A percentile compares a stretch with the other conserved stretches of the same genome.
phyloP scores from a whole-genome alignment of 2,329 filamentous ascomycete genomes.

The Dothistroma pini region DNA sequence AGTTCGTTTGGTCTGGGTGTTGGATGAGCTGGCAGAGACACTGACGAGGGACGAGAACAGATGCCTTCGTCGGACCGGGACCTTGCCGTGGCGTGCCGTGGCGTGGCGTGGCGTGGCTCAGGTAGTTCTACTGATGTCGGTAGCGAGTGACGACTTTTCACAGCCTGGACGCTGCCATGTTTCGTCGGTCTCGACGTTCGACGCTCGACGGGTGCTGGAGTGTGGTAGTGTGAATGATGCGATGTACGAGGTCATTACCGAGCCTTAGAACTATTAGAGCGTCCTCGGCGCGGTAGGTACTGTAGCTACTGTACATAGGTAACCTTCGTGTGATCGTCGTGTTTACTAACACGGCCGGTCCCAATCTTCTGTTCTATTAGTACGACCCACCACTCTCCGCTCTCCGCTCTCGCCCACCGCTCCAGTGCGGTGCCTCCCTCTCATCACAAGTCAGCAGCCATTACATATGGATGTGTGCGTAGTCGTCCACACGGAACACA shows the following conservation, averaged over 20 bases:
- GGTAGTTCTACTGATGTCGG: too few species aligned
- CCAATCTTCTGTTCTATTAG: too few species aligned
- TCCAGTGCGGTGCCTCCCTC: not conserved
- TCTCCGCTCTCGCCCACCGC: not conserved
- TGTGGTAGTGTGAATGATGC: not conserved
- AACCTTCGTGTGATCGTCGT: too few species aligned
- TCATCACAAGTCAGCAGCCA: not conserved
- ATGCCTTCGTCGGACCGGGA: too few species aligned
- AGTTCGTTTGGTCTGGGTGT: too few species aligned
- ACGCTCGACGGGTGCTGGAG: not conserved
- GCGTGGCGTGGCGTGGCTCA: not conserved
- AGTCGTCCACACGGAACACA: not conserved
- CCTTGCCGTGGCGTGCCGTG: not conserved
- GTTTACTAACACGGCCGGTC: too few species aligned
- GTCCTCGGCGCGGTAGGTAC: too few species aligned
- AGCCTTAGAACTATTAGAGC: too few species aligned
- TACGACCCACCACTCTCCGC: too few species aligned
- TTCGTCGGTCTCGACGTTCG: not conserved
- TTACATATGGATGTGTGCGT: not conserved
- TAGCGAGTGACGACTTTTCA: not conserved
- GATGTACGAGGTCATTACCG: not conserved
- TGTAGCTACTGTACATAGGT: too few species aligned
- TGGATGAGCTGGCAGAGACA: slow-evolving; percentile 2
- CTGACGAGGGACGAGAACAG: not conserved
- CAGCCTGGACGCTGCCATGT: not conserved